Base-by-base conservation (phyloP, 2,329 filamentous ascomycete genomes). In the Fusarium penzigii region DNA sequence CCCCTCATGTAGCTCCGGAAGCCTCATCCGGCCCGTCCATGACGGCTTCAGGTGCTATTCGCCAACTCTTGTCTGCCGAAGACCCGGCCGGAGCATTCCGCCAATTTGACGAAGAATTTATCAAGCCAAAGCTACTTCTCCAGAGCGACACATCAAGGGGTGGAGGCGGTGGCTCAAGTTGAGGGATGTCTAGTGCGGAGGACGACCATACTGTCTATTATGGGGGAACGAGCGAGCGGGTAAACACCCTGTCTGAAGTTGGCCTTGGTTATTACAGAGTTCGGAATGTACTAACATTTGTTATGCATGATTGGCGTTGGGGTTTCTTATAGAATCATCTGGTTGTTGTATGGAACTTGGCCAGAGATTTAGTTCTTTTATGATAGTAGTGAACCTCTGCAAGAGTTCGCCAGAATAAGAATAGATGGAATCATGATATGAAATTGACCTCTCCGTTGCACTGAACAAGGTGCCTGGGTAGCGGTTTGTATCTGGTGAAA, bases 51-150 rank as follows among this genome's bases (percentile, higher is more conserved):
- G 88, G 85, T 29, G 89, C 92, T 0, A 85, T 97, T 52, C 85
- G 86, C 51, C 89, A 93, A 67, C 77, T 99, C 9, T 85, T 96
- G 61, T 89, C 88, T 14, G 83, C 88, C 1, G 91, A 96, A 46
- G 94, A 99, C 69, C 92, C 95, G 42, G 89, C 90, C 10, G 91
- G 89, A 42, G 84, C 95, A 74, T 96, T 99, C 72, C 87, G 86
- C 61, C 92, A 96, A 73, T 77, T 99, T 54, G 94, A 99, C 70
- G 94, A 99, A 72, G 91, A 92, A 55, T 97, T 92, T 70, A 92
- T 97, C 72, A 97, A 97, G 78, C 93, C 93, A 16, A 90, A 87
- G 68, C 74, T 97, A 49, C 72, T 97, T 59, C 80, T 97, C 17
- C 92, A 97, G 72, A 88, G 87, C 42, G 78, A 78, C 20, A 54